Evolutionary conservation across 257 asterid genomes (phyloP).

Genomic region (Solanum microdontum): DNA sequence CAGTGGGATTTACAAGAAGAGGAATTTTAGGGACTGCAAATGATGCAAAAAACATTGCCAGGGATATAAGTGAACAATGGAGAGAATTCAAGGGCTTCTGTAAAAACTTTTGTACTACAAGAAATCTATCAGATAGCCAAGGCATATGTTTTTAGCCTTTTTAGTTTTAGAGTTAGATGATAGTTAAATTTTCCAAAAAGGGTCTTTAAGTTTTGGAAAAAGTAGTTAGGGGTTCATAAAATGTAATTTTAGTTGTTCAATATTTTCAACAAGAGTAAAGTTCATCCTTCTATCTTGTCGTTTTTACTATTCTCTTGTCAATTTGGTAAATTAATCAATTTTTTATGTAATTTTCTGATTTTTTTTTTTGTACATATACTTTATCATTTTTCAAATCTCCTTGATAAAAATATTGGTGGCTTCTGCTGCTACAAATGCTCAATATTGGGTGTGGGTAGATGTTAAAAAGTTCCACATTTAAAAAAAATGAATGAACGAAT

Average conservation of each 20-base stretch:
- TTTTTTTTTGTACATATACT: neutral
- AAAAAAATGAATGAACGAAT: too few relatives aligned
- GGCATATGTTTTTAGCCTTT: neutral
- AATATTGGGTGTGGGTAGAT: too few relatives aligned
- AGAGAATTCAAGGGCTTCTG: slow-evolving; percentile 8
- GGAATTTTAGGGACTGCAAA: slow-evolving; percentile 72
- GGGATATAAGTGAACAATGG: slow-evolving; percentile 53
- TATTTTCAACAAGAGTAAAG: neutral
- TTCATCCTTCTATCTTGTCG: neutral
- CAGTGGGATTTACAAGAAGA: slow-evolving; percentile 79
- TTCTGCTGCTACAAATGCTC: neutral
- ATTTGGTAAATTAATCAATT: slow-evolving; percentile 44
- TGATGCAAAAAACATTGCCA: slow-evolving; percentile 60
- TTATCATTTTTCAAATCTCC: too few relatives aligned
- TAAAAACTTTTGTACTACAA: neutral
- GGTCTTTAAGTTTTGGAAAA: neutral
- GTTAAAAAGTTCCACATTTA: too few relatives aligned
- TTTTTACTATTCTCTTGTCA: neutral
- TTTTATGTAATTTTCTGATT: slow-evolving; percentile 10
- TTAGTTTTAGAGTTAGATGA: neutral
- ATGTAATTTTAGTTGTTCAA: neutral
- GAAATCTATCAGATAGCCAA: neutral
- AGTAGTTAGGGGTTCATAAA: neutral
- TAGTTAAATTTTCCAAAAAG: neutral
- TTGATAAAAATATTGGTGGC: neutral